Percentiles rank a stretch among this genome's conserved stretches.
Evolutionary conservation across 2,329 filamentous ascomycete genomes (phyloP).

Genomic region (Fusarium fracticaudum): DNA sequence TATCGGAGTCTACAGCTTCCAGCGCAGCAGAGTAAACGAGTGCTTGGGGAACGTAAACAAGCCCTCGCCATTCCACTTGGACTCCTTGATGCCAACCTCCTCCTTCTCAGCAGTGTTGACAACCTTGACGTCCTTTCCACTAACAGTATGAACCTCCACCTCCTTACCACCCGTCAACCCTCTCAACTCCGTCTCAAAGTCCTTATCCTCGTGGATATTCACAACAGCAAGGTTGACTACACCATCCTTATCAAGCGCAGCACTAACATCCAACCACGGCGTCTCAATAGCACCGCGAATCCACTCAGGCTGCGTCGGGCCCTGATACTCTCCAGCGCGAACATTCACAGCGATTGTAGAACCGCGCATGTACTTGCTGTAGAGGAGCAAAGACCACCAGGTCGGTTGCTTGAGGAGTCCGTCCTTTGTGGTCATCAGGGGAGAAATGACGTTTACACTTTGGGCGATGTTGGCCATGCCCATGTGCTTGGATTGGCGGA

Average conservation of each 20-base stretch:
- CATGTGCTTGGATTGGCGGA: constrained; percentile 75
- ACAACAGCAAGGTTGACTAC: constrained; percentile 75
- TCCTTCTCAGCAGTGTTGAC: constrained; percentile 71
- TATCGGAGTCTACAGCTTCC: constrained; percentile 55
- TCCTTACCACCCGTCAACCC: constrained; percentile 56
- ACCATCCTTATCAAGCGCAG: constrained; percentile 65
- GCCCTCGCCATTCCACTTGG: constrained; percentile 70
- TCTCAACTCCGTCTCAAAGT: constrained; percentile 67
- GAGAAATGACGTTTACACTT: constrained; percentile 80
- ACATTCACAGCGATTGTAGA: constrained; percentile 74
- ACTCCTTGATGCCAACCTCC: constrained; percentile 59
- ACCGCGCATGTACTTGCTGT: constrained; percentile 71
- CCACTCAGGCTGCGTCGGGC: constrained; percentile 73
- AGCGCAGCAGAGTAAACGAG: constrained; percentile 73
- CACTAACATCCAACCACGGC: constrained; percentile 76
- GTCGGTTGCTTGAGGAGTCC: constrained; percentile 77
- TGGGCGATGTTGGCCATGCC: constrained; percentile 85
- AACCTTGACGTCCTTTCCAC: constrained; percentile 55
- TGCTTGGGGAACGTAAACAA: constrained; percentile 74
- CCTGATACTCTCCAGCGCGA: constrained; percentile 69
- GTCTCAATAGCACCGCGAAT: constrained; percentile 72
- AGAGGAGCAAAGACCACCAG: constrained; percentile 76
- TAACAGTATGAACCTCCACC: constrained; percentile 70
- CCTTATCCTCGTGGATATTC: constrained; percentile 72
- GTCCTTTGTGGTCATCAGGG: constrained; percentile 74